Percentiles rank a stretch among this genome's conserved stretches.
These are phyloP conservation scores for Hylodesmum podocarpum DNA, from an alignment of 306 rosid genomes.

Conservation along the genomic window DNA sequence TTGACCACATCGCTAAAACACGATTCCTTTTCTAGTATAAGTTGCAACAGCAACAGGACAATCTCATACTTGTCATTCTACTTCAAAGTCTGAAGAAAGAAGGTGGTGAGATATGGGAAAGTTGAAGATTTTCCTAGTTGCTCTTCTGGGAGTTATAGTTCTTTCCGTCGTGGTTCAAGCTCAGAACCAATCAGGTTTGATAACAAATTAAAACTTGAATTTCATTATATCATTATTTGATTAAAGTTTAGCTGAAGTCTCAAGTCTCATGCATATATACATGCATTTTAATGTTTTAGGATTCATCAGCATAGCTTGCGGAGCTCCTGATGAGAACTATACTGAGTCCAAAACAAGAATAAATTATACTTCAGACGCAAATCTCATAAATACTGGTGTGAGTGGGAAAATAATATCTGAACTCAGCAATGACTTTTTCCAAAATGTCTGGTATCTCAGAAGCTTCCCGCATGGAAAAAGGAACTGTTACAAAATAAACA, in stretches of 20 bases:
- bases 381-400: constrained; percentile 36
- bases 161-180: constrained; percentile 32
- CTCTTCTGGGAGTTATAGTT: constrained; percentile 7
- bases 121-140: constrained; percentile 1
- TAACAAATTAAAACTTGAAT: not conserved
- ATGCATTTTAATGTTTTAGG: constrained; percentile 13
- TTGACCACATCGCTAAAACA: not conserved
- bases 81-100: not conserved
- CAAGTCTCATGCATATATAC: not conserved
- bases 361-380: constrained; percentile 46
- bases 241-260: not conserved
- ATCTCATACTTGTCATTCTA: not conserved
- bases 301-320: constrained; percentile 56
- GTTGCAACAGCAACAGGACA: not conserved
- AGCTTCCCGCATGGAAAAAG: constrained; percentile 51
- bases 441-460: constrained; percentile 19
- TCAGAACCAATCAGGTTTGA: constrained; percentile 53
- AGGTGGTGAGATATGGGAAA: constrained; percentile 2
- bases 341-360: constrained; percentile 21
- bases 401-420: not conserved
- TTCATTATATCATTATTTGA: not conserved
- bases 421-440: not conserved
- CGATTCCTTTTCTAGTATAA: not conserved
- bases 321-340: constrained; percentile 27
- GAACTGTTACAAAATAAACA: constrained; percentile 49